These are phyloP conservation scores for Aspergillus nomiae DNA, from an alignment of 2,329 filamentous ascomycete species.

Conservation along the genomic window DNA sequence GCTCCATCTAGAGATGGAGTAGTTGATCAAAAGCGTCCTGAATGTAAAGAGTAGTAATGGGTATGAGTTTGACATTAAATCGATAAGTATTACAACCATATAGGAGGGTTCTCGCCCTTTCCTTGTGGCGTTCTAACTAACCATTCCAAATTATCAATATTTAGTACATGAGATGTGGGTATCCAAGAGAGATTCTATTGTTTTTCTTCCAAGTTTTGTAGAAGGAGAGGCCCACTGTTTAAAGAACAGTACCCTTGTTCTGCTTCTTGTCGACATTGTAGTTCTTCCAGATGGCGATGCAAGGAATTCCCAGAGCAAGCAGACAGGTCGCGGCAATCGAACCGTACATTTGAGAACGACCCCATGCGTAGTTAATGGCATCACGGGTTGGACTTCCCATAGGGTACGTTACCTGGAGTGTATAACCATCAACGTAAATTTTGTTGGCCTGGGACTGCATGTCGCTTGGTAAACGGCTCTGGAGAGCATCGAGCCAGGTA, in stretches of 20 bases:
- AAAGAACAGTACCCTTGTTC: constrained; percentile 36
- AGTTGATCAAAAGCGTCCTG: too few relatives aligned
- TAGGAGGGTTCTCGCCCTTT: background rate
- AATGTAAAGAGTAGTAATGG: background rate
- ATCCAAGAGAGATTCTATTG: background rate
- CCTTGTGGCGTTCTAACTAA: background rate
- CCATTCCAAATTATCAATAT: background rate
- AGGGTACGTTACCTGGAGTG: constrained; percentile 29
- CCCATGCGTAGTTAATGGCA: constrained; percentile 42
- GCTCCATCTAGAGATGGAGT: too few relatives aligned
- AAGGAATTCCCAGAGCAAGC: constrained; percentile 35
- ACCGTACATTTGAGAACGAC: constrained; percentile 39
- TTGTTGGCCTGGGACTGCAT: constrained; percentile 21
- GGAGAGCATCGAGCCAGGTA: constrained; percentile 54
- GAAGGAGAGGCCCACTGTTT: background rate
- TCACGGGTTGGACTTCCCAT: constrained; percentile 31
- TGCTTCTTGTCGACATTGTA: constrained; percentile 42
- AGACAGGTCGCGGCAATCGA: constrained; percentile 39
- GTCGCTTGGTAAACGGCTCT: constrained; percentile 45
- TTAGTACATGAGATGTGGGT: background rate
- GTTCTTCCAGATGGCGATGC: constrained; percentile 42
- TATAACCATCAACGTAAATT: constrained; percentile 32
- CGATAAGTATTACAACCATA: background rate
- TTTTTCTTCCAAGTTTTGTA: background rate
- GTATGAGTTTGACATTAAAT: background rate